These are phyloP conservation scores for Phoma sp. DNA, from an alignment of 2,329 filamentous ascomycete genomes.

Conservation along the genomic window DNA sequence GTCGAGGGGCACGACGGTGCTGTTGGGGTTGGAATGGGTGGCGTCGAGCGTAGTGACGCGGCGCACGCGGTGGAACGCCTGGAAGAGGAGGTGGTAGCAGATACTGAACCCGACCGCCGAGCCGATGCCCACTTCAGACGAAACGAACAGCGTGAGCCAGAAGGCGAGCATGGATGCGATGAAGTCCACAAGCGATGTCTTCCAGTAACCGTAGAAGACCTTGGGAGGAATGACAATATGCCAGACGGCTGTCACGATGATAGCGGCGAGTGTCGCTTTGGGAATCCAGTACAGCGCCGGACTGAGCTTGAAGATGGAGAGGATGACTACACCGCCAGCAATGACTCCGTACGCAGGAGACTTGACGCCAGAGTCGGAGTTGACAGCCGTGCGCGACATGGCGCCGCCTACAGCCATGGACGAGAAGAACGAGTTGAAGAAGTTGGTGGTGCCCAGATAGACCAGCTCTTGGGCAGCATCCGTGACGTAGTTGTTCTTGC, in stretches of 20 bases:
- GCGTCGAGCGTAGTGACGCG: slow-evolving; percentile 27
- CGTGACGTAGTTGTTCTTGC: slow-evolving; percentile 67
- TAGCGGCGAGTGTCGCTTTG: slow-evolving; percentile 68
- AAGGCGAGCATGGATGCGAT: slow-evolving; percentile 68
- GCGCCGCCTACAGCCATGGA: slow-evolving; percentile 70
- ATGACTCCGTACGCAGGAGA: slow-evolving; percentile 67
- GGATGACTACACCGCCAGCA: slow-evolving; percentile 66
- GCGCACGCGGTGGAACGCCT: slow-evolving; percentile 59
- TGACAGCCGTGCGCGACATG: slow-evolving; percentile 72
- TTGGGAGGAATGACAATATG: slow-evolving; percentile 65
- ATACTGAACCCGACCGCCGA: slow-evolving; percentile 60
- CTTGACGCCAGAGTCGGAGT: slow-evolving; percentile 68
- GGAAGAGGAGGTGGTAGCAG: slow-evolving; percentile 62
- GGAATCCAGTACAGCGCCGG: slow-evolving; percentile 72
- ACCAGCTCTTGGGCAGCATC: slow-evolving; percentile 71
- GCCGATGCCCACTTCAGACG: slow-evolving; percentile 66
- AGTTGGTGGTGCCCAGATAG: slow-evolving; percentile 67
- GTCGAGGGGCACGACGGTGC: slow-evolving; percentile 50
- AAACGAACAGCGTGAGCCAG: slow-evolving; percentile 68
- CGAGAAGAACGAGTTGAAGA: slow-evolving; percentile 70
- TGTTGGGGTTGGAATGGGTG: slow-evolving; percentile 10
- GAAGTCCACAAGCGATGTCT: slow-evolving; percentile 69
- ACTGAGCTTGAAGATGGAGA: slow-evolving; percentile 67
- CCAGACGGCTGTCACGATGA: slow-evolving; percentile 70
- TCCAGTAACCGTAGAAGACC: slow-evolving; percentile 69